Percentiles rank a stretch among this genome's conserved stretches.
Evolutionary conservation across 768 basidiomycete species (phyloP).

Genomic region (Candolleomyces aberdarensis): DNA sequence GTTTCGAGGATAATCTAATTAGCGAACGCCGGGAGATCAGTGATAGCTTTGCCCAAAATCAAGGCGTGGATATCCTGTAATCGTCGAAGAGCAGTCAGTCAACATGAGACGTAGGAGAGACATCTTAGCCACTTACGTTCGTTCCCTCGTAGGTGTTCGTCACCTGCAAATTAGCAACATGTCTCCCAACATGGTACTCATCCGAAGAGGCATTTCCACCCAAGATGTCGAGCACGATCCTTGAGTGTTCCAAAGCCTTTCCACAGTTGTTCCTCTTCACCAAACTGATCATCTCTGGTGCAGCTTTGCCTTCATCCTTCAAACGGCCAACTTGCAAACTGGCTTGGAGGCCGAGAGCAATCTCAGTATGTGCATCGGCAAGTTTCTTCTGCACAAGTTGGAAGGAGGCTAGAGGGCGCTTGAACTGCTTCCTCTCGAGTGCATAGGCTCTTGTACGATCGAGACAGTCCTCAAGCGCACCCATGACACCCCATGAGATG

Average conservation of each 20-base stretch:
- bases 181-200: slow-evolving; percentile 95
- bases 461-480: slow-evolving; percentile 91
- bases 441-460: slow-evolving; percentile 76
- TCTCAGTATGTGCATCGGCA: slow-evolving; percentile 88
- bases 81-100: slow-evolving; percentile 6
- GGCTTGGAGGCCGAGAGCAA: slow-evolving; percentile 72
- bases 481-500: slow-evolving; percentile 96
- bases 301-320: slow-evolving; percentile 70
- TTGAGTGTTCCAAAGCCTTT: slow-evolving; percentile 82
- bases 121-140: slow-evolving; percentile 13
- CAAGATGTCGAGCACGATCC: slow-evolving; percentile 82
- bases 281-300: slow-evolving; percentile 93
- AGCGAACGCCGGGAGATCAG: slow-evolving; percentile 82
- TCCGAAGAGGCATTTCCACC: slow-evolving; percentile 94
- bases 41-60: slow-evolving; percentile 91
- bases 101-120: slow-evolving; percentile 39
- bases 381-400: slow-evolving; percentile 98
- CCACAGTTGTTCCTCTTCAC: slow-evolving; percentile 96
- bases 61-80: slow-evolving; percentile 83
- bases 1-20: neutral
- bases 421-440: slow-evolving; percentile 87
- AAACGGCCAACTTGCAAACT: slow-evolving; percentile 81
- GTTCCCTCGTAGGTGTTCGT: slow-evolving; percentile 92
- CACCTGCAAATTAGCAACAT: slow-evolving; percentile 94
- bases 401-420: slow-evolving; percentile 86